These are phyloP conservation scores for Pichia paraexigua DNA, from an alignment of 805 yeast genomes.

Conservation along the genomic window DNA sequence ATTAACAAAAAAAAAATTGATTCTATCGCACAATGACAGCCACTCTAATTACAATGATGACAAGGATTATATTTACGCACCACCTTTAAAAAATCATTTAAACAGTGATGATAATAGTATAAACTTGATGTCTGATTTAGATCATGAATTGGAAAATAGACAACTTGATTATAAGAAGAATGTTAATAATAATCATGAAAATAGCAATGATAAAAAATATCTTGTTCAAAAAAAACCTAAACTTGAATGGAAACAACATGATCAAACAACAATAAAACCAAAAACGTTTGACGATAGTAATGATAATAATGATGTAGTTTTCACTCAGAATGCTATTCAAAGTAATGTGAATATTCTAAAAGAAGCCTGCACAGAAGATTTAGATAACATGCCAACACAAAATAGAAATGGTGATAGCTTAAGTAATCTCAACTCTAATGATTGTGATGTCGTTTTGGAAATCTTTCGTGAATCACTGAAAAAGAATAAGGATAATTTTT, in stretches of 20 bases:
- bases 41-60: not conserved
- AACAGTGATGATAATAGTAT: not conserved
- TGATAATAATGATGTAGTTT: no score
- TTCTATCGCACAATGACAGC: not conserved
- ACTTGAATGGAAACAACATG: not conserved
- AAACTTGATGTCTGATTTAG: not conserved
- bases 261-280: not conserved
- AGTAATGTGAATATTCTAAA: not conserved
- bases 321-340: no score
- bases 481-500: conserved; percentile 1
- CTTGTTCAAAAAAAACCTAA: not conserved
- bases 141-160: not conserved
- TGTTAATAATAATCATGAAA: not conserved
- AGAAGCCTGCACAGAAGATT: not conserved
- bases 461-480: conserved; percentile 6
- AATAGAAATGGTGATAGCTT: not conserved
- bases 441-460: conserved; percentile 1
- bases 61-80: not conserved
- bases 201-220: no score
- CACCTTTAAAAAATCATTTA: not conserved
- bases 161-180: not conserved
- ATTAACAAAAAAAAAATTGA: not conserved
- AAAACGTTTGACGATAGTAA: no score
- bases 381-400: not conserved
- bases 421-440: not conserved